These are phyloP conservation scores for Talaromyces trachyspermus DNA, from an alignment of 495 filamentous ascomycete genomes.

Conservation along the genomic window DNA sequence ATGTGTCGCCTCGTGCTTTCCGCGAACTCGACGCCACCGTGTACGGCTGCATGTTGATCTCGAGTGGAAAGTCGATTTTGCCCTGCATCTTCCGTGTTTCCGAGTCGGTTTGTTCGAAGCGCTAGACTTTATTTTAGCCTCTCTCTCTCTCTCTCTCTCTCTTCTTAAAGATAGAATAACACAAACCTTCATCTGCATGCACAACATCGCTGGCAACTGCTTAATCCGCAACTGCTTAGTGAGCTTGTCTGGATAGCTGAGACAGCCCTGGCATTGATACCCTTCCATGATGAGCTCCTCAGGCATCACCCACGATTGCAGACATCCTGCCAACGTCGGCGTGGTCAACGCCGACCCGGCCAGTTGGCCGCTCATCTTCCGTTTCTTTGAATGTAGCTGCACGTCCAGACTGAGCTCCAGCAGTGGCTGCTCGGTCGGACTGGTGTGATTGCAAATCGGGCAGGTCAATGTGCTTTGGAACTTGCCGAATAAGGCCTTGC, in stretches of 20 bases:
- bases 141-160: too few relatives aligned
- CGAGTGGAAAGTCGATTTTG: constrained; percentile 73
- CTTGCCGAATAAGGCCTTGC: constrained; percentile 82
- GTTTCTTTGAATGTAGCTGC: constrained; percentile 47
- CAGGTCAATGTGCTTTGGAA: constrained; percentile 82
- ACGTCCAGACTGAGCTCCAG: constrained; percentile 80
- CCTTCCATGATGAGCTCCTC: constrained; percentile 68
- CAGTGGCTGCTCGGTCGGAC: constrained; percentile 73
- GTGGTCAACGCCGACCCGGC: constrained; percentile 27
- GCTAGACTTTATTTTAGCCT: constrained; percentile 41
- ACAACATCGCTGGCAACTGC: constrained; percentile 74
- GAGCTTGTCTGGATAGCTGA: constrained; percentile 58
- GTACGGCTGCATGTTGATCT: constrained; percentile 82
- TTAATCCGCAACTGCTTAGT: constrained; percentile 75
- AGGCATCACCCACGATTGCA: constrained; percentile 69
- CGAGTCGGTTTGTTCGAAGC: constrained; percentile 67
- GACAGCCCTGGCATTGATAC: constrained; percentile 74
- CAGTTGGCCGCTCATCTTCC: constrained; percentile 35
- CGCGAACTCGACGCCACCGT: constrained; percentile 49
- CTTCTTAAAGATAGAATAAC: too few relatives aligned
- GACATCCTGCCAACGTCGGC: constrained; percentile 62
- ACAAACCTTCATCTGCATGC: constrained; percentile 92
- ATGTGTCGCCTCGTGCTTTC: constrained; percentile 38
- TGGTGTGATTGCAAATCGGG: constrained; percentile 69
- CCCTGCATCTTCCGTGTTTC: constrained; percentile 73